phyloP scores from a whole-genome alignment of 805 yeast genomes.

The Candida endomychidarum region DNA sequence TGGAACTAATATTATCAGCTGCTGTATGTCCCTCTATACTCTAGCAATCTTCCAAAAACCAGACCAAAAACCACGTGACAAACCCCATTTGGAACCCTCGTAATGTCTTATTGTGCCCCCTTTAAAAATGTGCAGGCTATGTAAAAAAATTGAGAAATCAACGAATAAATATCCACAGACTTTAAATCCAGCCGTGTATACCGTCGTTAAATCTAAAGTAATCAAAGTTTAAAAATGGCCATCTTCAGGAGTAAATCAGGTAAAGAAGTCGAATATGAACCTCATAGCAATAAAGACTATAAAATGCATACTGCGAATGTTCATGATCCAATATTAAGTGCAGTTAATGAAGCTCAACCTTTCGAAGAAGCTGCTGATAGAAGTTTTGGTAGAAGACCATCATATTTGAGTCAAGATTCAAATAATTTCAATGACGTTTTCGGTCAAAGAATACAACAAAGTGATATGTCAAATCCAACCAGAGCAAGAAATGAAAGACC shows the following conservation, averaged over 20 bases:
- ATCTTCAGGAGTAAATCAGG: slow-evolving; percentile 32
- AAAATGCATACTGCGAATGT: slow-evolving; percentile 68
- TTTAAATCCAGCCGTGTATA: not conserved
- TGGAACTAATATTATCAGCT: too few relatives aligned
- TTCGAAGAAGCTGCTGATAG: slow-evolving; percentile 60
- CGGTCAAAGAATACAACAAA: slow-evolving; percentile 74
- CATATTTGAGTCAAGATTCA: slow-evolving; percentile 47
- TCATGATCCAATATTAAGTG: slow-evolving; percentile 83
- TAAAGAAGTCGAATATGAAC: slow-evolving; percentile 13
- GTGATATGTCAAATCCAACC: slow-evolving; percentile 92
- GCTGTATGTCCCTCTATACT: too few relatives aligned
- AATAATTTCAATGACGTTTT: slow-evolving; percentile 74
- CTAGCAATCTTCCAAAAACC: too few relatives aligned
- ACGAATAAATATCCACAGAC: slow-evolving; percentile 2
- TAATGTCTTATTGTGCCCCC: slow-evolving; percentile 5
- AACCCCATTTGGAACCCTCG: too few relatives aligned
- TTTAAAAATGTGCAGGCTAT: slow-evolving; percentile 5
- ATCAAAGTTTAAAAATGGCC: slow-evolving; percentile 22
- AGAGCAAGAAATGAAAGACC: slow-evolving; percentile 95
- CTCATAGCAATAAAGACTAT: slow-evolving; percentile 24
- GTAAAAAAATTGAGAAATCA: slow-evolving; percentile 5
- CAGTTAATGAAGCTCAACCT: slow-evolving; percentile 95
- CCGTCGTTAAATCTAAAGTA: not conserved
- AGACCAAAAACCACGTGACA: too few relatives aligned
- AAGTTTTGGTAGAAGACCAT: slow-evolving; percentile 38